Base-by-base conservation (phyloP, 108 stramenopile species). In the Cyclostephanos invisitatus region DNA sequence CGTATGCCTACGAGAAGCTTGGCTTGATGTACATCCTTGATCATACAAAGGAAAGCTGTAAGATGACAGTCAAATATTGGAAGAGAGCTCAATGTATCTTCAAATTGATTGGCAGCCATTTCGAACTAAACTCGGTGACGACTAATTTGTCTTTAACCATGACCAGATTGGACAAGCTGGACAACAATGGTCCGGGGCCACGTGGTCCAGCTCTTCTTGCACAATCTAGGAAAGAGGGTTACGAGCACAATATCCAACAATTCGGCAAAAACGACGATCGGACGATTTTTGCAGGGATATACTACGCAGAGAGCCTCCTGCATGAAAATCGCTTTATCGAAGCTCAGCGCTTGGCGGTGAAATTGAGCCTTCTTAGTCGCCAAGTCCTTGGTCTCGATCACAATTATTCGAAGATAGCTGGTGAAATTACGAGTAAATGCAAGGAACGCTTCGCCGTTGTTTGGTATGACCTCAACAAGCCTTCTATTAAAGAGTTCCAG, bases 301-400 rank as follows among this genome's bases (percentile, higher is more conserved):
- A 6, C 21, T 64, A 27, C 17, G 29, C 40, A 46, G n/a, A 2
- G 5, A 9, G 1, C 38, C 47, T 64, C 4, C 25, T 38, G 44
- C 11, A n/a, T 25, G 38, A 7, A 36, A 64, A 42, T 17, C n/a
- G 38, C 28, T 9, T 6, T 6, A 64, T 64, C 20, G 63, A 64
- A 64, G 63, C 63, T 5, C 40, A 64, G 63, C 44, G 63, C 25
- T 40, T 64, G 21, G 63, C 36, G 32, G 44, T 18, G 28, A 64
- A 64, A 10, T 8, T 64, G 32, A 25, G 10, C 7, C 9, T 24
- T 14, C 25, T 6, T 24, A 48, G 63, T 35, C 44, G 25, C 20
- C 63, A 35, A 28, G 63, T 64, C 24, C 15, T 44, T 42, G 63
- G 63, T 27, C 15, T n/a, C 47, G 63, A 49, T 3, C 63, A 64